Base-by-base conservation (phyloP, 805 yeast species). In the Babjeviella inositovora region DNA sequence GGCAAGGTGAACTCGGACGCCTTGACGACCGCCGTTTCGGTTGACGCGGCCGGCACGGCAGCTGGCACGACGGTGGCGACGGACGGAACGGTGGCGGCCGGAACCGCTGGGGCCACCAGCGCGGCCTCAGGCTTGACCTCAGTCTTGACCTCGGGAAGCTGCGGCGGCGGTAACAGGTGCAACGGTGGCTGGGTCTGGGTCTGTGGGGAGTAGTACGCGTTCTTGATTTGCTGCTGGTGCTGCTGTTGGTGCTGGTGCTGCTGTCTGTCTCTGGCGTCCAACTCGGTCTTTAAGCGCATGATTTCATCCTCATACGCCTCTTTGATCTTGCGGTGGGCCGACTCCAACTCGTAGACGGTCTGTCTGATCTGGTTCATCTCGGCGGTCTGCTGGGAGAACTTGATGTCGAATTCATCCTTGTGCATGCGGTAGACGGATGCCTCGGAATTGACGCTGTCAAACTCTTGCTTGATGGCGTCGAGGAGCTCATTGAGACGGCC, bases 281-380 rank as follows among this genome's bases (percentile, higher is more conserved):
- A 60, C 45, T 84, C 94, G 32, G 72, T 70, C 48, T 87, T 84
- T 48, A 87, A 62, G 35, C 90, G 62, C 43, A 69, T 57, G 27
- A 90, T 77, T 51, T 87, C 97, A 39, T 80, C 93, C 48, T 87
- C 96, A 50, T 87, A 90, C 22, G 85, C 84, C 41, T 87, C 96
- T 53, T 87, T 85, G 65, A 90, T 79, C 44, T 81, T 80, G 37
- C 93, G 65, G 55, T 87, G 97, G 18, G 93, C 87, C 64, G 75
- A 67, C 48, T 87, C 96, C 39, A 87, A 64, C 45, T 90, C 97
- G 43, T 74, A 84, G 14, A 87, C 93, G 7, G 94, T 81, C 41
- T 84, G 92, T 40, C 95, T 69, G 28, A 87, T 84, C 45, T 80
- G 93, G 43, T 84, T 85, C 67, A 87, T 72, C 49, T 90, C 98